These are phyloP conservation scores for Triglochin maritima DNA, from an alignment of 106 monocot species.

Conservation along the genomic window DNA sequence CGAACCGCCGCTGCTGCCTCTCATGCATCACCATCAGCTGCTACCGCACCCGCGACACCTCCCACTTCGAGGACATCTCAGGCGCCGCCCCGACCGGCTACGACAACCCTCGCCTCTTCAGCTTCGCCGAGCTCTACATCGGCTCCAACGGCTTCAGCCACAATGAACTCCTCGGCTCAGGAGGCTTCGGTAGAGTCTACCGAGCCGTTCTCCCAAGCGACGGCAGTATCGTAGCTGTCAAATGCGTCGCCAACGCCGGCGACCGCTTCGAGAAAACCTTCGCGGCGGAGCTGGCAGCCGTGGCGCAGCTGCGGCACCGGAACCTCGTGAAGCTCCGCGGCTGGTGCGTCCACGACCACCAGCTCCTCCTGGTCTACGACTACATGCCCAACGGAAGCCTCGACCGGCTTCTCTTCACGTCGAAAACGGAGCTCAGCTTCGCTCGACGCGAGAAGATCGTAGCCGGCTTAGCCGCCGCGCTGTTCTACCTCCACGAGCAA, in stretches of 20 bases:
- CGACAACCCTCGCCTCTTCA: conserved; percentile 54
- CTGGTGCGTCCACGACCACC: conserved; percentile 66
- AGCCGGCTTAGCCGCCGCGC: conserved; percentile 57
- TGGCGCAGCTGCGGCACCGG: conserved; percentile 94
- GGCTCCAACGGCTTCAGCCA: conserved; percentile 68
- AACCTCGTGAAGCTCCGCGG: conserved; percentile 82
- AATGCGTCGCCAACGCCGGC: conserved; percentile 38
- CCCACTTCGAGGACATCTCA: conserved; percentile 45
- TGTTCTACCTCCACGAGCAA: conserved; percentile 88
- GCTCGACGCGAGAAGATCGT: conserved; percentile 37
- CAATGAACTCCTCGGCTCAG: conserved; percentile 57
- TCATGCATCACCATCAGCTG: not conserved
- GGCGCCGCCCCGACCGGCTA: conserved; percentile 19
- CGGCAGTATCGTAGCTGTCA: conserved; percentile 63
- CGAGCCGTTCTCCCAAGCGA: conserved; percentile 55
- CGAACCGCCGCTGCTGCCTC: conserved; percentile 8
- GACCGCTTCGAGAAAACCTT: conserved; percentile 58
- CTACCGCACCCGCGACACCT: not conserved
- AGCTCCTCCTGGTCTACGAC: conserved; percentile 79
- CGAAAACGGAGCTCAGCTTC: conserved; percentile 33
- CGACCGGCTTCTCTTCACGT: conserved; percentile 60
- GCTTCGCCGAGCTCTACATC: conserved; percentile 88
- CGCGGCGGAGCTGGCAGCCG: conserved; percentile 72
- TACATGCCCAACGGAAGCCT: conserved; percentile 94
- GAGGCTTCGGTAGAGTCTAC: conserved; percentile 86